Conservation (phyloP, 352 stramenopile genomes). For the Globisporangium cylindrosporum region DNA sequence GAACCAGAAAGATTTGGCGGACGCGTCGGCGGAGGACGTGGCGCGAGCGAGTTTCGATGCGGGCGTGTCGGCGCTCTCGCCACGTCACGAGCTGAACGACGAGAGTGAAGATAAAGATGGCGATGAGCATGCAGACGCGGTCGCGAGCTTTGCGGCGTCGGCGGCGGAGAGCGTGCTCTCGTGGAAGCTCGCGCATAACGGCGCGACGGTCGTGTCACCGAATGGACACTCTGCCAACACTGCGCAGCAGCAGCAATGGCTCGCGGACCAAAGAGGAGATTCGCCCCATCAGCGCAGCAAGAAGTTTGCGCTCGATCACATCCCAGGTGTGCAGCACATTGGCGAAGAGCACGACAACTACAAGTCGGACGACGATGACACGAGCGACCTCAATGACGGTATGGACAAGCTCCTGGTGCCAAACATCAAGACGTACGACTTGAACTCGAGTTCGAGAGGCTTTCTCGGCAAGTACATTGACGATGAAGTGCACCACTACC, state of each 20-base stretch:
- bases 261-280: background rate
- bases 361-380: slow-evolving; percentile 20
- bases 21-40: slow-evolving; percentile 10
- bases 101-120: slow-evolving; percentile 19
- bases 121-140: background rate
- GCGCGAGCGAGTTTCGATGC: slow-evolving; percentile 8
- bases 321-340: slow-evolving; percentile 8
- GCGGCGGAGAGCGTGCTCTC: slow-evolving; percentile 6
- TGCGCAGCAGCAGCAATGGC: slow-evolving; percentile 1
- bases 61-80: slow-evolving; percentile 3
- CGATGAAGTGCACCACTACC: slow-evolving; percentile 24
- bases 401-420: slow-evolving; percentile 25
- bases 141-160: slow-evolving; percentile 11
- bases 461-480: slow-evolving; percentile 33
- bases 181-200: slow-evolving; percentile 10
- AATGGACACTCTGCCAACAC: background rate
- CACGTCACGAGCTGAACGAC: slow-evolving; percentile 26
- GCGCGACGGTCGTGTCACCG: slow-evolving; percentile 3
- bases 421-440: slow-evolving; percentile 38
- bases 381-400: slow-evolving; percentile 4
- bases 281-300: background rate
- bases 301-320: slow-evolving; percentile 11
- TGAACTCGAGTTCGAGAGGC: slow-evolving; percentile 29
- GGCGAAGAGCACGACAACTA: slow-evolving; percentile 14
- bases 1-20: slow-evolving; percentile 10